phyloP scores from a whole-genome alignment of 148 eudicot genomes.

The Vaccinium macrocarpon region DNA sequence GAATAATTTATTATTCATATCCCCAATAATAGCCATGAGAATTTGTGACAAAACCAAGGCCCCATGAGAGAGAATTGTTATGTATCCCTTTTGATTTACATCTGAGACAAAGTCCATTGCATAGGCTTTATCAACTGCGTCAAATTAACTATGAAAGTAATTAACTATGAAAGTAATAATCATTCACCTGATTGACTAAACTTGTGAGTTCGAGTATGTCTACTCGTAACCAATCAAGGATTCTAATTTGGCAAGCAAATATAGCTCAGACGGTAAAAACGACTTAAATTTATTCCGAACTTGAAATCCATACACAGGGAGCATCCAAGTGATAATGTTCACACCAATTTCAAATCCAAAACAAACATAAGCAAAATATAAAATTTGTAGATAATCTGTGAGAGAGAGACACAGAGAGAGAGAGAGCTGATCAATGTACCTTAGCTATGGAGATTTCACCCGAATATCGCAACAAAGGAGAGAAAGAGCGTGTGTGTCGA shows the following conservation, averaged over 20 bases:
- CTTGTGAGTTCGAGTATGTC: neutral
- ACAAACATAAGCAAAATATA: no score
- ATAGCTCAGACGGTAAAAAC: neutral
- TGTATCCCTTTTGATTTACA: neutral
- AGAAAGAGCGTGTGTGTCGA: no score
- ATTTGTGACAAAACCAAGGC: neutral
- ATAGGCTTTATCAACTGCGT: neutral
- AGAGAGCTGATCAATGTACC: no score
- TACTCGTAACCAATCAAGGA: neutral
- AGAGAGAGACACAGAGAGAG: no score
- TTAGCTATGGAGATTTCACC: no score
- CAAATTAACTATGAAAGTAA: neutral
- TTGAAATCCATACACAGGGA: neutral
- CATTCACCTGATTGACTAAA: neutral
- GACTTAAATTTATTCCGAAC: neutral
- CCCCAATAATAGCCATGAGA: neutral
- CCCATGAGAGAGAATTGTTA: slow-evolving; percentile 4
- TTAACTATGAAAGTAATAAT: neutral
- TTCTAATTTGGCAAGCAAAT: neutral
- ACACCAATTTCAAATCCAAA: no score
- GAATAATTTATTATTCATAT: neutral
- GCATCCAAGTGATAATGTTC: no score
- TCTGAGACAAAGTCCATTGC: slow-evolving; percentile 3
- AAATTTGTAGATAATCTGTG: no score
- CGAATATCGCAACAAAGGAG: no score